Conservation (phyloP, 2,329 filamentous ascomycete genomes). For the Sarocladium kiliense region DNA sequence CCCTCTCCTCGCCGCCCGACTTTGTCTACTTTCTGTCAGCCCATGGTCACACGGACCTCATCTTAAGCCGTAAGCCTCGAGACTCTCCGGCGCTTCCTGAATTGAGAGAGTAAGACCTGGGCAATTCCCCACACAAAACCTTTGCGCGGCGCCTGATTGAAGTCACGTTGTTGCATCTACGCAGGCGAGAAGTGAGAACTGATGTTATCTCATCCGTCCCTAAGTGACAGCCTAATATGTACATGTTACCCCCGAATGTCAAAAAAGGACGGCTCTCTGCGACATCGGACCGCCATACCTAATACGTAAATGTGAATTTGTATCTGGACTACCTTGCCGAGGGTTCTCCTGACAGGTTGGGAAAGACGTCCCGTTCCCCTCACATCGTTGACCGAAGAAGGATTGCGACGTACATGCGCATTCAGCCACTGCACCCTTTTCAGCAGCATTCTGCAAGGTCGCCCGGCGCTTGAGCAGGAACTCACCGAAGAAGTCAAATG, state of each 20-base stretch:
- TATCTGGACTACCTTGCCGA: too few relatives aligned
- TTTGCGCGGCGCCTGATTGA: background rate
- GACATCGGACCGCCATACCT: background rate
- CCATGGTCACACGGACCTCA: background rate
- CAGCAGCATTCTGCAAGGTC: background rate
- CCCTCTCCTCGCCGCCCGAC: background rate
- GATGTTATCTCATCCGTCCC: background rate
- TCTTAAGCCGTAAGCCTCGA: background rate
- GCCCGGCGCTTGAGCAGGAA: background rate
- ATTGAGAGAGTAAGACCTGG: background rate
- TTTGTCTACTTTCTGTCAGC: background rate
- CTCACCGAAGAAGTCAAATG: background rate
- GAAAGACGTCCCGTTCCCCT: background rate
- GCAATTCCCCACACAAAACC: background rate
- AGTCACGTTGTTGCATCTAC: too few relatives aligned
- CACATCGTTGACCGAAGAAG: background rate
- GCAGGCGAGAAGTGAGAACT: background rate
- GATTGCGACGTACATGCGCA: background rate
- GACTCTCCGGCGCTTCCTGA: background rate
- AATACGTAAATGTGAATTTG: constrained; percentile 9
- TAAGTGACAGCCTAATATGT: background rate
- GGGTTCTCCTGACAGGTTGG: constrained; percentile 3
- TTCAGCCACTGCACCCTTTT: background rate
- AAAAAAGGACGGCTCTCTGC: background rate
- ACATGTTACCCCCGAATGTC: background rate